Evolutionary conservation across 768 basidiomycete genomes (phyloP).

Genomic region (Termitomyces sp.): DNA sequence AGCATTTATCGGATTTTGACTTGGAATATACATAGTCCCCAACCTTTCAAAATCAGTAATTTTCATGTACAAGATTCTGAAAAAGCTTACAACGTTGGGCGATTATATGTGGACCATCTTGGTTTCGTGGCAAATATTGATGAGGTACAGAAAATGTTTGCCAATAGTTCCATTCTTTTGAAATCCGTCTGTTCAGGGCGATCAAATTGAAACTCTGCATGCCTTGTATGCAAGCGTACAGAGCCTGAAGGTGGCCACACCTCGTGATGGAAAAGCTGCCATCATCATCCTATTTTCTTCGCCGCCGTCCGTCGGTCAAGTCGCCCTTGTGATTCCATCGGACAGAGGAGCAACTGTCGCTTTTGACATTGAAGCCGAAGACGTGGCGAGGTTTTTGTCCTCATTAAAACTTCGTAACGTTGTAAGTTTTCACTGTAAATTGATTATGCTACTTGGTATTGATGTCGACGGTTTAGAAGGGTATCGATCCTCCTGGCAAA

Average conservation of each 20-base stretch:
- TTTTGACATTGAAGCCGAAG: constrained; percentile 36
- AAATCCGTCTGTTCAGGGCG: constrained; percentile 27
- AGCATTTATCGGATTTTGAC: neutral
- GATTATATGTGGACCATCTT: constrained; percentile 51
- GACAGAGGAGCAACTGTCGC: constrained; percentile 26
- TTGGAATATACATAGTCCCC: constrained; percentile 42
- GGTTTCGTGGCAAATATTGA: constrained; percentile 53
- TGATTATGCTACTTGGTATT: neutral
- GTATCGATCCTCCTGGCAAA: constrained; percentile 11
- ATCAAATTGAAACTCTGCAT: constrained; percentile 50
- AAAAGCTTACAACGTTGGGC: constrained; percentile 35
- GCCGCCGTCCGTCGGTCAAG: constrained; percentile 39
- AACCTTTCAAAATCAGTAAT: constrained; percentile 49
- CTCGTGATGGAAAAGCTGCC: constrained; percentile 23
- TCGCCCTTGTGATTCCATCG: constrained; percentile 19
- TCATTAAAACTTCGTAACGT: constrained; percentile 44
- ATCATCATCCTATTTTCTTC: constrained; percentile 32
- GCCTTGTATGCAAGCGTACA: constrained; percentile 38
- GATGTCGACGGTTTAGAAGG: constrained; percentile 8
- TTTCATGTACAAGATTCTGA: constrained; percentile 34
- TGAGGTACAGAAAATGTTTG: constrained; percentile 25
- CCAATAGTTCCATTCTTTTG: neutral
- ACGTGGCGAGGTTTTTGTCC: constrained; percentile 37
- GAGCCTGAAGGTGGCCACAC: constrained; percentile 23
- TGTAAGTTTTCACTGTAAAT: constrained; percentile 32